Evolutionary conservation across 2,329 filamentous ascomycete genomes (phyloP).

Genomic region (Calonectria hawksworthii): DNA sequence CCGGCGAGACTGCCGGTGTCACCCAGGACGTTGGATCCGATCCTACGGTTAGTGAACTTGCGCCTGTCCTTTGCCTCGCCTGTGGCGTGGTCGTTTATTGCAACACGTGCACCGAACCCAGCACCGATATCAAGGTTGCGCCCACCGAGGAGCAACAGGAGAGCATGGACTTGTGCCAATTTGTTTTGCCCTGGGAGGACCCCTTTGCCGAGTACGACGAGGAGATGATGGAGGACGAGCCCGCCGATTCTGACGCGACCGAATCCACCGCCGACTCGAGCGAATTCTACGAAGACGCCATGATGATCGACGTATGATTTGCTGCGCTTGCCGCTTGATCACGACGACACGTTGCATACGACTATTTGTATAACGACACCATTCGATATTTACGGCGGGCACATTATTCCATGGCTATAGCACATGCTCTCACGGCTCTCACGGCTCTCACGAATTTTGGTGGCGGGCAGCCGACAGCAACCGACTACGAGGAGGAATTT

Average conservation of each 20-base stretch:
- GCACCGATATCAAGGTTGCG: constrained; percentile 39
- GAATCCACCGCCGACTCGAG: constrained; percentile 37
- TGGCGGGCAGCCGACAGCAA: constrained; percentile 31
- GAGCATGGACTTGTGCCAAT: constrained; percentile 49
- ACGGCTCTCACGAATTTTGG: constrained; percentile 27
- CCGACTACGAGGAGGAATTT: constrained; percentile 32
- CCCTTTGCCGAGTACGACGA: constrained; percentile 56
- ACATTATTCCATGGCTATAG: constrained; percentile 32
- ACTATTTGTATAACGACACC: constrained; percentile 16
- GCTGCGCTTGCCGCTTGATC: constrained; percentile 6
- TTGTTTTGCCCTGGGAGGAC: constrained; percentile 49
- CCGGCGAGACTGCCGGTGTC: constrained; percentile 95
- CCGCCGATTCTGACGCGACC: constrained; percentile 40
- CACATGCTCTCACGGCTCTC: constrained; percentile 46
- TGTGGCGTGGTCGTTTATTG: constrained; percentile 63
- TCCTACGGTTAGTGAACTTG: constrained; percentile 90
- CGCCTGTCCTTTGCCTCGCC: constrained; percentile 59
- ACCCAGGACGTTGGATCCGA: constrained; percentile 97
- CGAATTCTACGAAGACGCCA: constrained; percentile 40
- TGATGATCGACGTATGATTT: constrained; percentile 38
- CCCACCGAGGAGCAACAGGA: constrained; percentile 34
- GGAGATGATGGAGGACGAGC: constrained; percentile 45
- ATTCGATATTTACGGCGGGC: background rate
- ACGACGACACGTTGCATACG: constrained; percentile 33
- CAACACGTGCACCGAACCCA: constrained; percentile 52